Evolutionary conservation across 106 monocot genomes (phyloP).

Genomic region (Allium fistulosum): DNA sequence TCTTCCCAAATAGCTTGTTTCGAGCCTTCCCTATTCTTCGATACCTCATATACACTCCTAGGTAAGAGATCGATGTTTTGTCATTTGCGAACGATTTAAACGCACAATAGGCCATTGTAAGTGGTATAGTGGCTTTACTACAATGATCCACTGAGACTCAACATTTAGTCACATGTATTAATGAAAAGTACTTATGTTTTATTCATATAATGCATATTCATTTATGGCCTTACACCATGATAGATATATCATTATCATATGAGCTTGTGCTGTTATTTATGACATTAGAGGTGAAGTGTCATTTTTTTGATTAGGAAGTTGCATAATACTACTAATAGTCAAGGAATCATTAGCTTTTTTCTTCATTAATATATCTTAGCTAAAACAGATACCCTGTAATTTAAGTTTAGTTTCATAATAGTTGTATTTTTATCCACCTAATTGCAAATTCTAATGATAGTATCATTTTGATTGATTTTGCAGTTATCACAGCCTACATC

Average conservation of each 20-base stretch:
- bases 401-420: not conserved
- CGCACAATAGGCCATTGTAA: not conserved
- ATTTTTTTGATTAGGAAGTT: too few species aligned
- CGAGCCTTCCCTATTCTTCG: constrained; percentile 45
- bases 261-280: too few species aligned
- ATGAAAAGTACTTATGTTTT: too few species aligned
- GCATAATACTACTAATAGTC: not conserved
- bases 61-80: constrained; percentile 38
- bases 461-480: constrained; percentile 4
- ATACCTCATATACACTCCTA: constrained; percentile 84
- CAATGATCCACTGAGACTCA: not conserved
- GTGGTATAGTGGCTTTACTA: not conserved
- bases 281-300: too few species aligned
- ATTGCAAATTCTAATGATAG: not conserved
- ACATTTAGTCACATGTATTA: not conserved
- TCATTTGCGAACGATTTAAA: not conserved
- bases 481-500: constrained; percentile 88
- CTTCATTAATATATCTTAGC: not conserved
- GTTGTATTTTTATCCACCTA: not conserved
- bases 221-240: not conserved
- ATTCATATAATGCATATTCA: not conserved
- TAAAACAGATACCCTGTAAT: not conserved
- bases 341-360: not conserved
- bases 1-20: constrained; percentile 40
- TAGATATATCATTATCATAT: too few species aligned